Percentiles rank a stretch among this genome's conserved stretches.
phyloP scores from a whole-genome alignment of 1,284 basidiomycete genomes.

The Chondrostereum purpureum region DNA sequence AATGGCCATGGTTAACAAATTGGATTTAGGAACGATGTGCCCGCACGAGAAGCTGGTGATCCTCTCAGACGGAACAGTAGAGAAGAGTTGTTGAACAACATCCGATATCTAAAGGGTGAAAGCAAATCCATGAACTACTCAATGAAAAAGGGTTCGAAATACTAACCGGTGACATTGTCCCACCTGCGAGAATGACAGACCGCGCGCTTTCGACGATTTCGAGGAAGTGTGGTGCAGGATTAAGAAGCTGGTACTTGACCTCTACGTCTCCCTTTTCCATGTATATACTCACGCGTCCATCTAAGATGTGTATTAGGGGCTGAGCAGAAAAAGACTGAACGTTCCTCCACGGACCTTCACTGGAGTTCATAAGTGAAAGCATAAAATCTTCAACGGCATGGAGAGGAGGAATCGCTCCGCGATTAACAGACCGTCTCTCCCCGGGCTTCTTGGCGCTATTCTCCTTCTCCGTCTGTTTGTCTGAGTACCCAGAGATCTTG shows the following conservation, averaged over 20 bases:
- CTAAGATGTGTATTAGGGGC: slow-evolving; percentile 27
- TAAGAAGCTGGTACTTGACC: slow-evolving; percentile 91
- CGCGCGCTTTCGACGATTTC: slow-evolving; percentile 78
- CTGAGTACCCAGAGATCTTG: slow-evolving; percentile 78
- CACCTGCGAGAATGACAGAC: slow-evolving; percentile 85
- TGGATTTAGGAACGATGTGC: slow-evolving; percentile 83
- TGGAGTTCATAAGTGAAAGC: slow-evolving; percentile 72
- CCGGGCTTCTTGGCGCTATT: slow-evolving; percentile 26
- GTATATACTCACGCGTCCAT: slow-evolving; percentile 59
- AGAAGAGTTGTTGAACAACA: slow-evolving; percentile 79
- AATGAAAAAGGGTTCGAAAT: slow-evolving; percentile 11
- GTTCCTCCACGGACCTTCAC: slow-evolving; percentile 57
- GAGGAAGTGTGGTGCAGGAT: slow-evolving; percentile 83
- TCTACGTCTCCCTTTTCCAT: slow-evolving; percentile 48
- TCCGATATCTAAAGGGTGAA: slow-evolving; percentile 96
- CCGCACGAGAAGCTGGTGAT: slow-evolving; percentile 84
- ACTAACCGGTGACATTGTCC: slow-evolving; percentile 92
- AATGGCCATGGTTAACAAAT: slow-evolving; percentile 77
- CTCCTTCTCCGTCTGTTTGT: slow-evolving; percentile 54
- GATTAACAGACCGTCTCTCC: slow-evolving; percentile 24
- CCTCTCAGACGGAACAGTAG: slow-evolving; percentile 52
- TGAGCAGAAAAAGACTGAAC: slow-evolving; percentile 1
- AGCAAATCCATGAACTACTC: neutral
- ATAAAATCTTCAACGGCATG: slow-evolving; percentile 85
- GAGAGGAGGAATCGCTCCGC: slow-evolving; percentile 64